These are phyloP conservation scores for Nannizzia gypsea DNA, from an alignment of 2,329 filamentous ascomycete genomes.

Conservation along the genomic window DNA sequence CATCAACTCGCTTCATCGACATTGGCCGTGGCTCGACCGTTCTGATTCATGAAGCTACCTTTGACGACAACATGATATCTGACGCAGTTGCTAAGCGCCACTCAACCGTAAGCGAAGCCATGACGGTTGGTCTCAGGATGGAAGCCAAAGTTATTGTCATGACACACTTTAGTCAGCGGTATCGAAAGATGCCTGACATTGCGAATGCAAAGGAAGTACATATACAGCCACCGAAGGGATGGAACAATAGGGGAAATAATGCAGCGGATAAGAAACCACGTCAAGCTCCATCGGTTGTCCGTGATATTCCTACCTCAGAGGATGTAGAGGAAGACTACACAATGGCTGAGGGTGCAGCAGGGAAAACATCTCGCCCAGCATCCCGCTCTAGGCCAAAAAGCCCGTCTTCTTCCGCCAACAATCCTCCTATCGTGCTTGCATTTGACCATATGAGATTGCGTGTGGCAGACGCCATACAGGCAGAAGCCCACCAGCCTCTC, in stretches of 20 bases:
- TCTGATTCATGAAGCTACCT: constrained; percentile 90
- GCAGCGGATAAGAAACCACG: background rate
- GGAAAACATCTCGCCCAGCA: background rate
- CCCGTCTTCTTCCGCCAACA: constrained; percentile 9
- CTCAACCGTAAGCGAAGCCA: constrained; percentile 74
- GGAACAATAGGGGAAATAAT: background rate
- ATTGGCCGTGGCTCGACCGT: constrained; percentile 68
- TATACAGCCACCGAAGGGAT: background rate
- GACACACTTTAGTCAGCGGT: constrained; percentile 92
- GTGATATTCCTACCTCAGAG: constrained; percentile 12
- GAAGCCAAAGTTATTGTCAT: constrained; percentile 65
- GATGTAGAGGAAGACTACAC: background rate
- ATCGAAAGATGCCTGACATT: constrained; percentile 50
- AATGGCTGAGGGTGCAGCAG: background rate
- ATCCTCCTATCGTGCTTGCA: constrained; percentile 46
- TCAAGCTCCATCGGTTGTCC: constrained; percentile 6
- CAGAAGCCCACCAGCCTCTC: constrained; percentile 47
- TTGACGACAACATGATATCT: constrained; percentile 67
- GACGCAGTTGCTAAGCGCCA: constrained; percentile 85
- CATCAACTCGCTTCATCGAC: constrained; percentile 54
- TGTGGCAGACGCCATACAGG: constrained; percentile 46
- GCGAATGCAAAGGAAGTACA: constrained; percentile 1
- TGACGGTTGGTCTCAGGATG: constrained; percentile 68
- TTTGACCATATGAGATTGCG: constrained; percentile 55
- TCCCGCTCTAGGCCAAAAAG: background rate